Evolutionary conservation across 1,284 basidiomycete genomes (phyloP), one percentile per base, ranked within the genome.

Genomic region (Sporisorium sorghi): DNA sequence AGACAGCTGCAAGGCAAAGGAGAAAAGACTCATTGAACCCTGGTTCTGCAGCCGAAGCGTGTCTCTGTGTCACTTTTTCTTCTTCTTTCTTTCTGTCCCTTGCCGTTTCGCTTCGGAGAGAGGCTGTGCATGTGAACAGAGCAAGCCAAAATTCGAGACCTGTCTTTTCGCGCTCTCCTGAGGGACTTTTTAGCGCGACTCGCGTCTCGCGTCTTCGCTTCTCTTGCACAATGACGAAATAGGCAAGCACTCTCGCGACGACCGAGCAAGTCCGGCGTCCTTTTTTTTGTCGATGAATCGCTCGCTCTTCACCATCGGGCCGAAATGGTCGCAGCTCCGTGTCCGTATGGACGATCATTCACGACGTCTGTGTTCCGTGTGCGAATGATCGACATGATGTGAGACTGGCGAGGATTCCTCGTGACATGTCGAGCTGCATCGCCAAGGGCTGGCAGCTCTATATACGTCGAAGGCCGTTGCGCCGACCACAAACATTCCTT

Each of bases 211-310:
- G 37, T n/a, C n/a, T n/a, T n/a, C n/a, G n/a, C n/a, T n/a, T n/a
- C n/a, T 26, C 11, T 48, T 50, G 56, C 62, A 35, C 10, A 39
- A 65, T 65, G 62, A 65, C 62, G 62, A 54, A 47, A 57, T 52
- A 8, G 17, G 8, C 14, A n/a, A 30, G 19, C n/a, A n/a, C n/a
- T n/a, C n/a, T n/a, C n/a, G n/a, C n/a, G n/a, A n/a, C n/a, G n/a
- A n/a, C n/a, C n/a, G n/a, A 23, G 62, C 44, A 65, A 37, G 21
- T 58, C 51, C 62, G 62, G 40, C 56, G 21, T 58, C 62, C 17
- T 5, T 48, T 21, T 19, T 39, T n/a, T n/a, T 39, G 12, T n/a
- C 23, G 15, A 37, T 8, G 10, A 8, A 35, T 35, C 33, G 5
- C 12, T 35, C 33, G 21, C 30, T 43, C 32, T 11, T 23, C 42